These are phyloP conservation scores for Chernovozyma aurita DNA, from an alignment of 1,139 yeast species.

Conservation along the genomic window DNA sequence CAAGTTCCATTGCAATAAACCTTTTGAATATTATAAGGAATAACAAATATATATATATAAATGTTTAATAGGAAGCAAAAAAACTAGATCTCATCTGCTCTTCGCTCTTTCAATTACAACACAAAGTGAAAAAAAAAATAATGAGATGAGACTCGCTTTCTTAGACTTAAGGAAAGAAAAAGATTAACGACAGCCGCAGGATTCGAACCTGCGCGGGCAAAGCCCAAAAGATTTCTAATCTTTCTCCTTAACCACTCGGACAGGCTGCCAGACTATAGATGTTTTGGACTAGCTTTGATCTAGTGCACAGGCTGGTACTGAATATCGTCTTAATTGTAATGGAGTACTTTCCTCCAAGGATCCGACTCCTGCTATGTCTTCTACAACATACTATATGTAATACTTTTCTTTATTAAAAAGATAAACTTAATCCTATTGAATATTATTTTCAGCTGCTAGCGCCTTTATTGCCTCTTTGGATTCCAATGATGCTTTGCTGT, in stretches of 20 bases:
- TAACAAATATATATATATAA: no score
- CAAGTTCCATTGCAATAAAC: slow-evolving; percentile 60
- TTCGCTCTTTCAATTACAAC: no score
- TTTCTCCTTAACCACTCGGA: slow-evolving; percentile 36
- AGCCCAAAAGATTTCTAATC: slow-evolving; percentile 34
- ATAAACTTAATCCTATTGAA: no score
- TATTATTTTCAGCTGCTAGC: slow-evolving; percentile 15
- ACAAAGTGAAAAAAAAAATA: not conserved
- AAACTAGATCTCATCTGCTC: not conserved
- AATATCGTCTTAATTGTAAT: no score
- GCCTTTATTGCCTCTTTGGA: slow-evolving; percentile 40
- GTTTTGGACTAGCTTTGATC: no score
- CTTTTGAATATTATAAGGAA: no score
- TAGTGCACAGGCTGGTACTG: no score
- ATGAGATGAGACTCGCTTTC: slow-evolving; percentile 1
- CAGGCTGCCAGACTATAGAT: slow-evolving; percentile 17
- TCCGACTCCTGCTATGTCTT: no score
- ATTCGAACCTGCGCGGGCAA: slow-evolving; percentile 36
- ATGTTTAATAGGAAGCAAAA: no score
- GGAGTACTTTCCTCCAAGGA: no score
- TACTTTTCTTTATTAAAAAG: no score
- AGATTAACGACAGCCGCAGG: slow-evolving; percentile 31
- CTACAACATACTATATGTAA: no score
- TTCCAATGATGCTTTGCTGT: slow-evolving; percentile 41
- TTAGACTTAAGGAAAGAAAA: slow-evolving; percentile 4